phyloP scores from a whole-genome alignment of 805 yeast genomes.

The Kodamaea kakaduensis region DNA sequence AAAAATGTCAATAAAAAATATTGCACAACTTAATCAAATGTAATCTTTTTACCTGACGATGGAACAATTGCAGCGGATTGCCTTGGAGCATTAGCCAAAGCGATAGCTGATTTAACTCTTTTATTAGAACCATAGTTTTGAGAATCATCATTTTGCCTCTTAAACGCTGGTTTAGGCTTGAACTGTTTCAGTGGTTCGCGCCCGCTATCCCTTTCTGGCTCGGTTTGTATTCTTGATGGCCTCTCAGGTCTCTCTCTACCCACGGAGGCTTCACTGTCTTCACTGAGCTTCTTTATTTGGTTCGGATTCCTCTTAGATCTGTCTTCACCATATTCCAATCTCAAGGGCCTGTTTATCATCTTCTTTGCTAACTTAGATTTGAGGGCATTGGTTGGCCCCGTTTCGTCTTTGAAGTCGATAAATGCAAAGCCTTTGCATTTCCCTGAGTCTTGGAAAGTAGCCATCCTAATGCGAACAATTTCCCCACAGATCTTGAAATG shows the following conservation, averaged over 20 bases:
- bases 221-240: slow-evolving; percentile 22
- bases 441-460: slow-evolving; percentile 95
- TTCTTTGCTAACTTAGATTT: slow-evolving; percentile 63
- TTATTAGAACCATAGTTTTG: slow-evolving; percentile 30
- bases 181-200: slow-evolving; percentile 8
- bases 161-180: slow-evolving; percentile 14
- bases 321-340: slow-evolving; percentile 94
- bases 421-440: slow-evolving; percentile 97
- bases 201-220: slow-evolving; percentile 6
- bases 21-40: slow-evolving; percentile 47
- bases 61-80: slow-evolving; percentile 85
- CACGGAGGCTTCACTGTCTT: slow-evolving; percentile 11
- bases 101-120: slow-evolving; percentile 73
- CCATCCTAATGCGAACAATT: slow-evolving; percentile 82
- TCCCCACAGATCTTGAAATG: slow-evolving; percentile 93
- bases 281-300: slow-evolving; percentile 26
- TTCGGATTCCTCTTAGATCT: slow-evolving; percentile 72
- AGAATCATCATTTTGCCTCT: slow-evolving; percentile 14
- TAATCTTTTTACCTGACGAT: slow-evolving; percentile 83
- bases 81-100: slow-evolving; percentile 84
- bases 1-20: slow-evolving; percentile 1
- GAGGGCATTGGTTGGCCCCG: slow-evolving; percentile 80
- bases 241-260: slow-evolving; percentile 17
- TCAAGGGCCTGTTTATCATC: slow-evolving; percentile 67
- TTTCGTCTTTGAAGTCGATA: slow-evolving; percentile 75